A percentile compares a stretch with the other conserved stretches of the same genome.
phyloP scores from a whole-genome alignment of 2,329 filamentous ascomycete genomes.

The Aspergillus quadricinctus region DNA sequence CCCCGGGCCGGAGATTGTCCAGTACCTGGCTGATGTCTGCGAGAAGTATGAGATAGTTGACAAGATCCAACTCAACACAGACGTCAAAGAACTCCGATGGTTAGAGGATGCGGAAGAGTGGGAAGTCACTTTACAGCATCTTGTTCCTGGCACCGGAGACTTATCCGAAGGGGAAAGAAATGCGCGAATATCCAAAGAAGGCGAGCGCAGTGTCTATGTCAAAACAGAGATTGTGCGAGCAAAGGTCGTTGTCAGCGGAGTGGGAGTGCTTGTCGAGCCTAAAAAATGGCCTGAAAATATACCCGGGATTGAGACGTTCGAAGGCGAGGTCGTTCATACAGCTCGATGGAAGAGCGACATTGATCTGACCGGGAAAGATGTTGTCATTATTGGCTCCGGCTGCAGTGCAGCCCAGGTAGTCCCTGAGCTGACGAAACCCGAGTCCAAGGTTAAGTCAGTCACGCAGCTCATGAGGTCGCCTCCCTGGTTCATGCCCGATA shows the following conservation, averaged over 20 bases:
- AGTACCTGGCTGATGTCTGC: slow-evolving; percentile 53
- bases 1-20: slow-evolving; percentile 47
- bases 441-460: slow-evolving; percentile 22
- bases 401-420: slow-evolving; percentile 29
- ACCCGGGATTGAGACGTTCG: slow-evolving; percentile 24
- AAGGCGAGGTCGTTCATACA: slow-evolving; percentile 26
- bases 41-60: slow-evolving; percentile 50
- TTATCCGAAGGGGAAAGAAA: slow-evolving; percentile 46
- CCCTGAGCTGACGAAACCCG: slow-evolving; percentile 18
- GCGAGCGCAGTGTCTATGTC: slow-evolving; percentile 45
- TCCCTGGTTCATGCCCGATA: neutral
- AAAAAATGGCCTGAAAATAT: slow-evolving; percentile 48
- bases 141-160: slow-evolving; percentile 53
- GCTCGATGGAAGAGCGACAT: slow-evolving; percentile 24
- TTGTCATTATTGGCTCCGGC: slow-evolving; percentile 31
- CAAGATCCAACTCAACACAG: slow-evolving; percentile 57
- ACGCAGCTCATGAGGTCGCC: slow-evolving; percentile 20
- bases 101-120: slow-evolving; percentile 51
- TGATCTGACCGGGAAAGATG: slow-evolving; percentile 20
- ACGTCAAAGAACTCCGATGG: slow-evolving; percentile 51
- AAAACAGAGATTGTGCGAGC: slow-evolving; percentile 50
- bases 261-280: slow-evolving; percentile 55
- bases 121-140: slow-evolving; percentile 50
- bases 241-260: slow-evolving; percentile 53
- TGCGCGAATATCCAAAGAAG: slow-evolving; percentile 41